Evolutionary conservation across 2,329 filamentous ascomycete genomes (phyloP).

Genomic region (Clarireedia hainanense): DNA sequence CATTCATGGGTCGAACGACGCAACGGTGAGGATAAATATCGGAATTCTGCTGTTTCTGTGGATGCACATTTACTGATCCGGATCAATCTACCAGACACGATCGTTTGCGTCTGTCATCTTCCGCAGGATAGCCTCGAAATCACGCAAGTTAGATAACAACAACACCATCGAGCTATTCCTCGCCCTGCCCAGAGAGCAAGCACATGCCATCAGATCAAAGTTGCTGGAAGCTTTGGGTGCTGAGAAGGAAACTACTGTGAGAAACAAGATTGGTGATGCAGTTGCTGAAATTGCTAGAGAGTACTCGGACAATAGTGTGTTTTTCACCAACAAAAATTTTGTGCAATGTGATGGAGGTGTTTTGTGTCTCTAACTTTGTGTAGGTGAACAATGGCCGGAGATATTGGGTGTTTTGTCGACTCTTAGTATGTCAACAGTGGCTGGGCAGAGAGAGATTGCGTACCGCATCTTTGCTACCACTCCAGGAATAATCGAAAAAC

Average conservation of each 20-base stretch:
- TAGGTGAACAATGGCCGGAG: conserved; percentile 83
- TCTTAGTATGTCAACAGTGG: conserved; percentile 77
- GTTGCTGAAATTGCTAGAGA: conserved; percentile 92
- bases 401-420: conserved; percentile 80
- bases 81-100: conserved; percentile 53
- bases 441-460: conserved; percentile 81
- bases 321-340: neutral
- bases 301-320: conserved; percentile 83
- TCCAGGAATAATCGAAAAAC: conserved; percentile 89
- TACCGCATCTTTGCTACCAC: conserved; percentile 95
- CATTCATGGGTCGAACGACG: conserved; percentile 60
- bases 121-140: conserved; percentile 84
- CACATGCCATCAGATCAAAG: conserved; percentile 73
- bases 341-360: neutral
- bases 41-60: too few relatives aligned
- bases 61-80: neutral
- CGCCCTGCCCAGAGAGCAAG: conserved; percentile 65
- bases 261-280: conserved; percentile 97
- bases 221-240: conserved; percentile 67
- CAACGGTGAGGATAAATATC: conserved; percentile 23
- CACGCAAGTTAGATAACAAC: conserved; percentile 64
- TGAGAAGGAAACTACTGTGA: conserved; percentile 66
- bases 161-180: conserved; percentile 79
- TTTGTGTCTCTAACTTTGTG: conserved; percentile 12
- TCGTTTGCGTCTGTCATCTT: conserved; percentile 93